A percentile compares a stretch with the other conserved stretches of the same genome.
These are phyloP conservation scores for Lasiodiplodia sp. DNA, from an alignment of 2,329 filamentous ascomycete genomes.

Conservation along the genomic window DNA sequence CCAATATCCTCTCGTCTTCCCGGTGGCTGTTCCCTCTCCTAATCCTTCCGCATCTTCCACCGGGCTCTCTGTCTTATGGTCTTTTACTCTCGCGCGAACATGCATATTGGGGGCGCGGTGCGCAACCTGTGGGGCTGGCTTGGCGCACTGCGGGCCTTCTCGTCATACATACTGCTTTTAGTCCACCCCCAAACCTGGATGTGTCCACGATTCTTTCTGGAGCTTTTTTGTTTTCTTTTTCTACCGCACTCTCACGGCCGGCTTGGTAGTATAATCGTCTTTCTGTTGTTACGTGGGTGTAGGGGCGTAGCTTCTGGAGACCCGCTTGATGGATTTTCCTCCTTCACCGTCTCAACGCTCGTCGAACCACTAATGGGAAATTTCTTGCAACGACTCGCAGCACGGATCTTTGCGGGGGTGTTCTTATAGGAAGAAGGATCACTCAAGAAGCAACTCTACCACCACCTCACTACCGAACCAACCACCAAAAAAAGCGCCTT, in stretches of 20 bases:
- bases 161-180: conserved; percentile 29
- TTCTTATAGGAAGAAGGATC: conserved; percentile 22
- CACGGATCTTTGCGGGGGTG: conserved; percentile 21
- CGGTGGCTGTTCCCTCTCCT: conserved; percentile 29
- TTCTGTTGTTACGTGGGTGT: conserved; percentile 28
- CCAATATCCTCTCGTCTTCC: conserved; percentile 20
- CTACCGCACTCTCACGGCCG: conserved; percentile 28
- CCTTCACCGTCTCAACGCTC: conserved; percentile 18
- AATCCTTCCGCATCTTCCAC: conserved; percentile 28
- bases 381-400: conserved; percentile 15
- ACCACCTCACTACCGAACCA: conserved; percentile 22
- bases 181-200: conserved; percentile 29
- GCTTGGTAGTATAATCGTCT: conserved; percentile 30
- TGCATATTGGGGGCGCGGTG: conserved; percentile 30
- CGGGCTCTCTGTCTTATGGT: conserved; percentile 28
- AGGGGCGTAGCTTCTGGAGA: conserved; percentile 23
- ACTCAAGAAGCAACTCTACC: conserved; percentile 23
- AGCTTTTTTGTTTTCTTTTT: conserved; percentile 21
- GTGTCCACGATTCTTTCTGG: conserved; percentile 31
- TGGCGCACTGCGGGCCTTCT: conserved; percentile 26
- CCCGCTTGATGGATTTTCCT: conserved; percentile 21
- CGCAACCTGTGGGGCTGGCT: conserved; percentile 26
- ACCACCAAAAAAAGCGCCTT: conserved; percentile 28
- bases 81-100: conserved; percentile 28
- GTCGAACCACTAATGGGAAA: conserved; percentile 18